Conservation (phyloP, 331 rosid species). For the Rosa hybrid region DNA sequence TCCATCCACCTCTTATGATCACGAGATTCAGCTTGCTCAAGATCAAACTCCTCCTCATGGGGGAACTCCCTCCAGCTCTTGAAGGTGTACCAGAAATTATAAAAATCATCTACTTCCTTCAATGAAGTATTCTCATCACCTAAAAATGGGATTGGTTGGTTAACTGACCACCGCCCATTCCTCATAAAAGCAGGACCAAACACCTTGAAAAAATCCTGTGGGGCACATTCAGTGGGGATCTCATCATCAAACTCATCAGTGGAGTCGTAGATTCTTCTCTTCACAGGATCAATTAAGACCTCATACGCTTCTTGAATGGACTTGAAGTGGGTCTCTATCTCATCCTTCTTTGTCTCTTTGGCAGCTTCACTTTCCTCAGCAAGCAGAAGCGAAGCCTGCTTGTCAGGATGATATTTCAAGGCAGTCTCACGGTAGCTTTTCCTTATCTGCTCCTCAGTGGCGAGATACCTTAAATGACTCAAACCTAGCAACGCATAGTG, state of each 20-base stretch:
- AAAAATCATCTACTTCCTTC: conserved; percentile 75
- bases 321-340: conserved; percentile 86
- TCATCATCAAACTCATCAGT: conserved; percentile 98
- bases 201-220: conserved; percentile 91
- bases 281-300: conserved; percentile 72
- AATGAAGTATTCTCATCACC: conserved; percentile 74
- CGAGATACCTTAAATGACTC: conserved; percentile 89
- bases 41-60: conserved; percentile 90
- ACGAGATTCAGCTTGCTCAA: conserved; percentile 97
- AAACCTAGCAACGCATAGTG: conserved; percentile 94
- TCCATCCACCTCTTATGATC: conserved; percentile 99
- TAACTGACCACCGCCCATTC: conserved; percentile 94
- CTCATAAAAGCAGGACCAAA: conserved; percentile 97
- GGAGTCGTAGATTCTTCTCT: conserved; percentile 93
- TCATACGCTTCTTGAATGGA: conserved; percentile 93
- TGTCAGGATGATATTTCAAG: conserved; percentile 92
- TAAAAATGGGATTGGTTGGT: conserved; percentile 69
- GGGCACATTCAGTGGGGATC: conserved; percentile 91
- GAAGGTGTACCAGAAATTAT: conserved; percentile 86
- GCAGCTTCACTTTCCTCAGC: conserved; percentile 83
- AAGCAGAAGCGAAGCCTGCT: conserved; percentile 86
- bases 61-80: conserved; percentile 99
- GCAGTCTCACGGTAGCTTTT: conserved; percentile 96
- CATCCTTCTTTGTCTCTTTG: conserved; percentile 83
- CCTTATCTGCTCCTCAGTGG: conserved; percentile 90